Evolutionary conservation across 495 filamentous ascomycete species (phyloP), one percentile per base, ranked within the genome.

Genomic region (Penicilliopsis zonata): DNA sequence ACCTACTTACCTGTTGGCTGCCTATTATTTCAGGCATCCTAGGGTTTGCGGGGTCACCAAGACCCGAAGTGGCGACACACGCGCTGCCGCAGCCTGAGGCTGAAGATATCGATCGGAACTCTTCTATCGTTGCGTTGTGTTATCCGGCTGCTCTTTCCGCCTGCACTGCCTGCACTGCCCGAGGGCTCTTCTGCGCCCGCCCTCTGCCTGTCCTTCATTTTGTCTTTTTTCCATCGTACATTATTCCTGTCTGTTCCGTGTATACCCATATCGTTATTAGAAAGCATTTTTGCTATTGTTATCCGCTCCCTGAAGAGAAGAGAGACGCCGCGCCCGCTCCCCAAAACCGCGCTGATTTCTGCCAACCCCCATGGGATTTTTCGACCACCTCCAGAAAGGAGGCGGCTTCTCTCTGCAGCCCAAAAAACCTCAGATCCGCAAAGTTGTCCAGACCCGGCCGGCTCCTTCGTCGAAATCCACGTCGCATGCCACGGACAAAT

Each of bases 321-420:
- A n/a, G n/a, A n/a, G n/a, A n/a, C n/a, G n/a, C n/a, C n/a, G n/a
- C n/a, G n/a, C n/a, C n/a, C n/a, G n/a, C n/a, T n/a, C n/a, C n/a
- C n/a, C n/a, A n/a, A n/a, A n/a, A n/a, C n/a, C n/a, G n/a, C n/a
- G n/a, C n/a, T n/a, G n/a, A n/a, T n/a, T 21, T 26, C 13, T 14
- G 27, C 26, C n/a, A 13, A n/a, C 20, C 44, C 36, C 41, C 34
- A 71, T 71, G 67, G 66, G 65, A 33, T 67, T 68, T 47, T 72
- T 72, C 43, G 65, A 70, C 43, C 63, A 69, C 41, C 54, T 72
- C 34, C 67, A 71, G 31, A 71, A 68, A 54, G 59, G 60, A 50
- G 65, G 63, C 40, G 54, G 46, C 25, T 62, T 65, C 26, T 63
- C 65, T 13, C 43, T 70, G 31, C 65, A 70, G 34, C 46, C 64